Evolutionary conservation across 441 rosid genomes (phyloP).

Genomic region (Raphanus hybrid): DNA sequence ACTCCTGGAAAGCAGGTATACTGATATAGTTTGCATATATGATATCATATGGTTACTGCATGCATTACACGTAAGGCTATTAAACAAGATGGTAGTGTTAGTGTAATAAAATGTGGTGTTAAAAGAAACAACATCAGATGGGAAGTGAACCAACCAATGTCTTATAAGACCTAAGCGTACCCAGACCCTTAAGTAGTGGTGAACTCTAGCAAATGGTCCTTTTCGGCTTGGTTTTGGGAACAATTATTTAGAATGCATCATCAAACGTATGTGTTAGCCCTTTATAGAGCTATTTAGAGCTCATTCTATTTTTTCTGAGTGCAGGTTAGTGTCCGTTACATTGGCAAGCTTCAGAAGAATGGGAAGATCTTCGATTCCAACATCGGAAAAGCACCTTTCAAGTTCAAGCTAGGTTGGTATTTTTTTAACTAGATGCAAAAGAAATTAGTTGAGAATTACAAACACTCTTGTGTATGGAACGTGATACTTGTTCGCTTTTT

Average conservation of each 20-base stretch:
- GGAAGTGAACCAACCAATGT: background rate
- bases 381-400: conserved; percentile 79
- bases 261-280: background rate
- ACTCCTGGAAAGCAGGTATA: conserved; percentile 75
- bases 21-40: background rate
- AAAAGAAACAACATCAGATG: background rate
- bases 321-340: conserved; percentile 84
- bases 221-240: background rate
- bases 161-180: background rate
- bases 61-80: background rate
- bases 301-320: conserved; percentile 10
- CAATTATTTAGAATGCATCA: background rate
- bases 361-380: conserved; percentile 88
- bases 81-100: background rate
- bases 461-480: background rate
- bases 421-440: background rate
- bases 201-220: background rate
- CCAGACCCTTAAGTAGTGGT: background rate
- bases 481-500: conserved; percentile 24
- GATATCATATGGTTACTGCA: conserved; percentile 4
- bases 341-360: conserved; percentile 89
- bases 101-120: too few species aligned
- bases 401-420: conserved; percentile 82
- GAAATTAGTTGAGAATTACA: background rate
- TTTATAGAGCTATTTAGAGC: background rate